Evolutionary conservation across 257 asterid genomes (phyloP), one percentile per base, ranked within the genome.

Genomic region (Osmanthus fragrans): DNA sequence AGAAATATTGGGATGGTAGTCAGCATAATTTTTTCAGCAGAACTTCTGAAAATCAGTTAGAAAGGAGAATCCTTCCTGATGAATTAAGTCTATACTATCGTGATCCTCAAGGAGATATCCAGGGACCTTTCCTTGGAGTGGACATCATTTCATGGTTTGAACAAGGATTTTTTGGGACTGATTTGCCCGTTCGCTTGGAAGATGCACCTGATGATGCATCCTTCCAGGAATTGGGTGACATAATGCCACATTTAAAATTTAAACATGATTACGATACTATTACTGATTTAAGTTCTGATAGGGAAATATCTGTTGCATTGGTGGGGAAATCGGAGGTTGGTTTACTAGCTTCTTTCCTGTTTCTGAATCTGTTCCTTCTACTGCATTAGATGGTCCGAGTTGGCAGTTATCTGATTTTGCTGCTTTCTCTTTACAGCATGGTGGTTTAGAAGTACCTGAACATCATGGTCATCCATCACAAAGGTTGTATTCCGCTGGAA

Each of bases 131-230:
- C 86, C 97, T 96, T 73, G 98, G 99, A 36, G 92, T 84, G 67
- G 99, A 96, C 81, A 92, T 96, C 78, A 90, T 96, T 65, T 89
- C 98, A 65, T 96, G 99, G 99, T 93, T 82, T 84, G 99, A 96
- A 73, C 98, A 93, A 84, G 99, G 99, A 19, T 96, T 92, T 85
- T 96, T 96, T 79, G 99, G 98, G 75, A 83, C 86, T 10, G 97
- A 96, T 79, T 87, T 96, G 82, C 98, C 95, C 30, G 99, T 96
- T 66, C 97, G 98, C 78, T 86, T 89, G 83, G 97, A 86, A 82
- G 97, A 88, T 90, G 97, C 97, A 73, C 92, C 96, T 49, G 92
- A 86, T 69, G 96, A 83, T 54, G 82, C 90, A 18, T 92, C 92
- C n/a, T 96, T 96, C 84, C 74, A 37, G 63, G 94, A 93, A 82